Conservation (phyloP, 2,329 filamentous ascomycete species). For the Gnomoniopsis sp. region DNA sequence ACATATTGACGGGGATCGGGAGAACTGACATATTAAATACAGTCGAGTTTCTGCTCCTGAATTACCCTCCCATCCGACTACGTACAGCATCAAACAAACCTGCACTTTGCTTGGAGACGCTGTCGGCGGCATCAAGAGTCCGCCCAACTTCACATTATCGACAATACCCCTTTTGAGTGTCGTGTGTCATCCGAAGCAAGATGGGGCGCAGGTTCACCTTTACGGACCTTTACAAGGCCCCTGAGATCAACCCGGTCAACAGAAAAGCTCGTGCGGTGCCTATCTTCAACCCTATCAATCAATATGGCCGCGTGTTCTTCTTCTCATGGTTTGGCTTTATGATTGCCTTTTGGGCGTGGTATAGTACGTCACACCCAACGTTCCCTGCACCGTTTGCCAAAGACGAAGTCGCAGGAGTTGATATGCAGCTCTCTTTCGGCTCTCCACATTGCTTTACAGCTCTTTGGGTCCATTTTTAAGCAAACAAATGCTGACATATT, state of each 20-base stretch:
- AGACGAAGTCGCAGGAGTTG: too few species aligned
- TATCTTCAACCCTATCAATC: slow-evolving; percentile 70
- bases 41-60: background rate
- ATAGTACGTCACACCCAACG: slow-evolving; percentile 33
- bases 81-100: background rate
- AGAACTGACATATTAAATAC: background rate
- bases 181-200: background rate
- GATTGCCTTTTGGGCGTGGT: slow-evolving; percentile 88
- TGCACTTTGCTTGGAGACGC: background rate
- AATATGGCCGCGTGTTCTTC: slow-evolving; percentile 85
- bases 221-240: slow-evolving; percentile 47
- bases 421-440: too few species aligned
- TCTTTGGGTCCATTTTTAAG: background rate
- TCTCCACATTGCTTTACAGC: too few species aligned
- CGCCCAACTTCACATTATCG: background rate
- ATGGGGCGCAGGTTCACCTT: slow-evolving; percentile 33
- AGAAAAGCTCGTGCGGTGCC: slow-evolving; percentile 79
- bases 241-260: slow-evolving; percentile 80
- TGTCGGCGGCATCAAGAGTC: background rate
- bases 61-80: background rate
- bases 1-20: background rate
- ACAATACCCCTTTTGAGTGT: background rate
- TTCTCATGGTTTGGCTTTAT: slow-evolving; percentile 87
- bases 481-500: background rate
- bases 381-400: background rate